Percentiles rank a stretch among this genome's conserved stretches.
These are phyloP conservation scores for Pichiaceae sp. DNA, from an alignment of 1,139 yeast species.

Conservation along the genomic window DNA sequence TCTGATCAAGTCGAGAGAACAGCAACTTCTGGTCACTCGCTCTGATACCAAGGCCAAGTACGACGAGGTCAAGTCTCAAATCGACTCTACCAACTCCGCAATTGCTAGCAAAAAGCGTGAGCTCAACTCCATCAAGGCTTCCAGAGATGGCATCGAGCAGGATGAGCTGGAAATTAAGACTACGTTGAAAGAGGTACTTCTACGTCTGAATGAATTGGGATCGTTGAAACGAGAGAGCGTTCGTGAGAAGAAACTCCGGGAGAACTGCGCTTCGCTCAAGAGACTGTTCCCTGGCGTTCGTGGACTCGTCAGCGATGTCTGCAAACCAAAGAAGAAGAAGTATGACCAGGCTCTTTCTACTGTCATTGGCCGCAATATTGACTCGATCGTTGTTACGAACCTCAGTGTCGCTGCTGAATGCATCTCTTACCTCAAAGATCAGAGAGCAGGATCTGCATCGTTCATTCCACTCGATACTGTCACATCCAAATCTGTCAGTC, in stretches of 20 bases:
- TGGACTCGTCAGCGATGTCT: constrained; percentile 73
- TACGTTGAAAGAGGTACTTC: constrained; percentile 54
- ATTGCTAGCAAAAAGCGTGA: constrained; percentile 33
- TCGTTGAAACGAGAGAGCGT: constrained; percentile 72
- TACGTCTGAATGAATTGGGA: constrained; percentile 60
- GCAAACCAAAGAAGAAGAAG: constrained; percentile 69
- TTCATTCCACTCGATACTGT: constrained; percentile 86
- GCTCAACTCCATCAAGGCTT: constrained; percentile 32
- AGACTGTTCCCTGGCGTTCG: constrained; percentile 74
- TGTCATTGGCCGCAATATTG: constrained; percentile 69
- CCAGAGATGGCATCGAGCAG: constrained; percentile 37
- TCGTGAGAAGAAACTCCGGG: constrained; percentile 60
- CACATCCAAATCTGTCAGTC: constrained; percentile 45
- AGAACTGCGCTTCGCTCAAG: constrained; percentile 60
- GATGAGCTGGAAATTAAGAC: constrained; percentile 52
- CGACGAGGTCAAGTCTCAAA: constrained; percentile 27
- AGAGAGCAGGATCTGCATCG: constrained; percentile 76
- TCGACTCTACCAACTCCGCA: constrained; percentile 22
- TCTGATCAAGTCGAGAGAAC: constrained; percentile 32
- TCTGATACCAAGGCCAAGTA: constrained; percentile 28
- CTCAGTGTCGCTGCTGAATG: constrained; percentile 73
- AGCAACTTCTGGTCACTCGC: constrained; percentile 28
- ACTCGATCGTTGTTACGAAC: constrained; percentile 77
- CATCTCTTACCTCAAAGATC: constrained; percentile 74
- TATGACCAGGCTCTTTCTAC: constrained; percentile 75